Evolutionary conservation across 768 basidiomycete species (phyloP).

Genomic region (Sistotremastrum niveocremeum): DNA sequence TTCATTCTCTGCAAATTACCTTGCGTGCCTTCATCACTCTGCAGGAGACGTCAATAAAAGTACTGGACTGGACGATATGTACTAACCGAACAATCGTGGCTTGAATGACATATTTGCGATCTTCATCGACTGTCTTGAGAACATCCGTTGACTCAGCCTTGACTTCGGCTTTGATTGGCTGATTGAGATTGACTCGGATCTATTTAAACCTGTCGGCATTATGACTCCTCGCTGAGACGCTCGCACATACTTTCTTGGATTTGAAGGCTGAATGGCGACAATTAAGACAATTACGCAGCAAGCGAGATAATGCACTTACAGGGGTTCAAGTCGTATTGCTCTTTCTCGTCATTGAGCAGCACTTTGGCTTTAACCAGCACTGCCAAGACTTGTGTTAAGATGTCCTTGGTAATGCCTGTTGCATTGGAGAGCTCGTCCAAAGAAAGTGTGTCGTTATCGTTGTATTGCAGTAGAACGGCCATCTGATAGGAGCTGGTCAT

Average conservation of each 20-base stretch:
- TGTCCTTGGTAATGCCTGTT: slow-evolving; percentile 70
- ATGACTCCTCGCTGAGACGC: slow-evolving; percentile 13
- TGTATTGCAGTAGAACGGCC: slow-evolving; percentile 90
- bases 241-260: slow-evolving; percentile 15
- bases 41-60: slow-evolving; percentile 5
- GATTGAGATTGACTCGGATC: slow-evolving; percentile 82
- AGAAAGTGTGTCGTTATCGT: slow-evolving; percentile 76
- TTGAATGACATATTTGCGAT: slow-evolving; percentile 92
- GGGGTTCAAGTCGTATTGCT: slow-evolving; percentile 88
- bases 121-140: slow-evolving; percentile 90
- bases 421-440: slow-evolving; percentile 67
- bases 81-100: slow-evolving; percentile 75
- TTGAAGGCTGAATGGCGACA: slow-evolving; percentile 11
- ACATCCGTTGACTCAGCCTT: slow-evolving; percentile 86
- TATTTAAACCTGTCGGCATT: slow-evolving; percentile 66
- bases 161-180: slow-evolving; percentile 87
- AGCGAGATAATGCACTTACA: slow-evolving; percentile 22
- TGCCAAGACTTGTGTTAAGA: slow-evolving; percentile 31
- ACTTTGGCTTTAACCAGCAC: slow-evolving; percentile 82
- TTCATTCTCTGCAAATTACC: slow-evolving; percentile 6
- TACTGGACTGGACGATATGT: neutral
- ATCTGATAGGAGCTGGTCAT: slow-evolving; percentile 94
- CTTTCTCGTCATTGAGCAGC: slow-evolving; percentile 74
- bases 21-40: slow-evolving; percentile 94
- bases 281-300: neutral